Evolutionary conservation across 2,329 filamentous ascomycete species (phyloP), one percentile per base, ranked within the genome.

Genomic region (Pestalotiopsis sp.): DNA sequence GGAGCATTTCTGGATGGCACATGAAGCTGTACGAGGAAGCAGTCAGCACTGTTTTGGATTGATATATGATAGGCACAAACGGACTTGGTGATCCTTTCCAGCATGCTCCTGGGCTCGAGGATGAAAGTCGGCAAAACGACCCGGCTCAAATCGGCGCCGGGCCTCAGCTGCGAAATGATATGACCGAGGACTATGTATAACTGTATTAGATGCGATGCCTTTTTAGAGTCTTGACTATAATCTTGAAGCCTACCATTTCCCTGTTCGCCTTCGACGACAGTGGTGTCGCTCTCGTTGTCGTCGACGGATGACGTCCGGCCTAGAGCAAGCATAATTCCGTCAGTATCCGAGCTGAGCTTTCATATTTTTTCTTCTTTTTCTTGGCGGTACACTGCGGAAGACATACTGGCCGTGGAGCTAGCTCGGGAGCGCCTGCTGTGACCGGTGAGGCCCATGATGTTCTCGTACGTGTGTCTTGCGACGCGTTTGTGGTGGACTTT

Each of bases 1-100:
- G 89, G 39, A 99, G 91, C 77, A 94, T 97, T 82, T 99, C 96
- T 55, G 96, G 96, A 79, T 99, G 96, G 75, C 95, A 97, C 96
- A 99, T 99, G 86, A 99, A 99, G 85, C 95, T 98, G 78, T 67
- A 38, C 57, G 68, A 72, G 55, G 74, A 74, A 59, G 61, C 64
- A 52, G 31, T 60, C 20, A 57, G 20, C 13, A 39, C 2, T n/a
- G 25, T 13, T n/a, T 17, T 3, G 14, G 27, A 4, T 17, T 45
- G 20, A 58, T 45, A 31, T n/a, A 12, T 62, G 41, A 61, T 20
- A 59, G 49, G 45, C 62, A 38, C 14, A 17, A 31, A 84, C 90
- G 73, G 84, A 97, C 95, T 99, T 99, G 77, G 96, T 99, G 79
- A 99, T 99, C 75, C 96, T 90, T 83, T 99, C 96, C 75, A 99